A percentile compares a stretch with the other conserved stretches of the same genome.
These are phyloP conservation scores for Lignosus rhinocerotis DNA, from an alignment of 1,284 basidiomycete species.

Conservation along the genomic window DNA sequence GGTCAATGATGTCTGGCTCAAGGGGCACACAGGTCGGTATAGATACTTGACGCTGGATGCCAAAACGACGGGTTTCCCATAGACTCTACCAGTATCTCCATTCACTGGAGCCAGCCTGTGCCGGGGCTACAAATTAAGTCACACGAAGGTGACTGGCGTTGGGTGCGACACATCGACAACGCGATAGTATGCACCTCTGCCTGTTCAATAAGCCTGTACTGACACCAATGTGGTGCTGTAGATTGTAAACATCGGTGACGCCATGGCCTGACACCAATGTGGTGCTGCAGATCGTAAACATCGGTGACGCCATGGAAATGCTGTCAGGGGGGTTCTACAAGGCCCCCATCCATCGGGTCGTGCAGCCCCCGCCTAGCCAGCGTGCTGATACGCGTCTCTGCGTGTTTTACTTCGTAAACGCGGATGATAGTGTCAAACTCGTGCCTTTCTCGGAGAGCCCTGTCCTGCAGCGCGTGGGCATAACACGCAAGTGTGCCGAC, in stretches of 20 bases:
- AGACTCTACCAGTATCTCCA: background rate
- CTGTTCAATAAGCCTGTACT: no score
- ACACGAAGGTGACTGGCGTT: background rate
- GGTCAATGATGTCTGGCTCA: constrained; percentile 57
- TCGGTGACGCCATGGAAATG: constrained; percentile 59
- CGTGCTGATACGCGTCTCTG: constrained; percentile 38
- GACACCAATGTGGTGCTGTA: constrained; percentile 12
- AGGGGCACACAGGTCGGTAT: constrained; percentile 46
- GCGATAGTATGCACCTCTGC: background rate
- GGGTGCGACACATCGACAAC: background rate
- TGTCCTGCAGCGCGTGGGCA: constrained; percentile 34
- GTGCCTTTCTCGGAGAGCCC: constrained; percentile 33
- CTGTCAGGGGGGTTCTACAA: constrained; percentile 52
- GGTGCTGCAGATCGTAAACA: constrained; percentile 46
- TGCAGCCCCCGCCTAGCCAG: constrained; percentile 50
- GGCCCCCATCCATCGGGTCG: constrained; percentile 38
- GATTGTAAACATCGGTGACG: constrained; percentile 62
- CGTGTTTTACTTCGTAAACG: constrained; percentile 43
- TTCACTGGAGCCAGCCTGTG: background rate
- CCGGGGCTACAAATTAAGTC: background rate
- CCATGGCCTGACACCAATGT: constrained; percentile 30
- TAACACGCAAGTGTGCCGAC: constrained; percentile 34
- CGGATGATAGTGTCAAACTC: constrained; percentile 34
- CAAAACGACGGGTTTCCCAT: no score
- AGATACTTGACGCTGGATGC: background rate